Evolutionary conservation across 2,329 filamentous ascomycete genomes (phyloP).

Genomic region (Beauveria medogensis): DNA sequence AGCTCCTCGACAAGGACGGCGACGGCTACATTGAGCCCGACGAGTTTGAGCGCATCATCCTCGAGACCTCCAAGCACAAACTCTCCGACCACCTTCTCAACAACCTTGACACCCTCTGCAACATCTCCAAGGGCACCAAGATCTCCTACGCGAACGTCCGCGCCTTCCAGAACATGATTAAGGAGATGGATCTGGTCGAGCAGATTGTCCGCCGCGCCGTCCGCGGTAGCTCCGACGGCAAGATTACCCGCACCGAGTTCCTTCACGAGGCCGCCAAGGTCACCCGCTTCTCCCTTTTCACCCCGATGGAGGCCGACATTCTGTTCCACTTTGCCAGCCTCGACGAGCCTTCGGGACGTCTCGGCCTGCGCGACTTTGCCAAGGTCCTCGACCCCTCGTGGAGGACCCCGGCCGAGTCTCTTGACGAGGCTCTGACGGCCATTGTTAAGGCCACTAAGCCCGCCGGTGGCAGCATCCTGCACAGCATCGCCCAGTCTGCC

Average conservation of each 20-base stretch:
- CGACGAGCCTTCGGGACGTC: conserved; percentile 77
- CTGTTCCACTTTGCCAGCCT: conserved; percentile 96
- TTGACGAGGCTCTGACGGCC: conserved; percentile 33
- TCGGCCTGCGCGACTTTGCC: conserved; percentile 77
- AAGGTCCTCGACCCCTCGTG: conserved; percentile 94
- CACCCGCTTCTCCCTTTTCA: conserved; percentile 92
- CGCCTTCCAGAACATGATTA: conserved; percentile 96
- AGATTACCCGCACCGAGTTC: conserved; percentile 91
- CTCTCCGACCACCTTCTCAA: conserved; percentile 91
- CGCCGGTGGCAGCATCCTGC: conserved; percentile 36
- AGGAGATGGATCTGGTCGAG: conserved; percentile 96
- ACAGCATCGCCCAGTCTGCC: conserved; percentile 56
- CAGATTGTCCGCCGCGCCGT: conserved; percentile 84
- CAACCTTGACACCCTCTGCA: conserved; percentile 87
- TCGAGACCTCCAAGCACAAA: conserved; percentile 89
- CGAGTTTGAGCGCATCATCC: conserved; percentile 93
- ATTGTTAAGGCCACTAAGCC: conserved; percentile 29
- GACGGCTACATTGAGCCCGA: conserved; percentile 94
- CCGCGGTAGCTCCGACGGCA: conserved; percentile 74
- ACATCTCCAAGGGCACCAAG: conserved; percentile 83
- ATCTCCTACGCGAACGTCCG: conserved; percentile 97
- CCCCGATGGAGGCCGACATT: conserved; percentile 97
- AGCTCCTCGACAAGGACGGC: conserved; percentile 79
- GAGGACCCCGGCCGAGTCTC: conserved; percentile 54
- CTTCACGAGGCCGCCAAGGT: conserved; percentile 85